Conservation (phyloP, 2,329 filamentous ascomycete species). For the Exophiala calicioides region DNA sequence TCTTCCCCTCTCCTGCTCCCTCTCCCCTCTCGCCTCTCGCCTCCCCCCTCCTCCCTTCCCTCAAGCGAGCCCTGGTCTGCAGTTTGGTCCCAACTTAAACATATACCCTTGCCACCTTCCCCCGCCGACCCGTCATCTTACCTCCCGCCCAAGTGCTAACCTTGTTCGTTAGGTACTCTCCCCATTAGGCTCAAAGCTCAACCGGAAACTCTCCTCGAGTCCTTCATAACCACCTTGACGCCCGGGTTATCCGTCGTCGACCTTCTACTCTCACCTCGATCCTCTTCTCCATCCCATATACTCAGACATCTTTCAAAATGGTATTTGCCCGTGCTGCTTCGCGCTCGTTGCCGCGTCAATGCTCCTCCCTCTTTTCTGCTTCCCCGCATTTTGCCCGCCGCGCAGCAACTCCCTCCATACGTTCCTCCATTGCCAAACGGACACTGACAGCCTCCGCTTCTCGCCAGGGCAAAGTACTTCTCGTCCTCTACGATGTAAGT, state of each 20-base stretch:
- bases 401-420: slow-evolving; percentile 36
- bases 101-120: background rate
- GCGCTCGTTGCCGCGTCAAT: slow-evolving; percentile 56
- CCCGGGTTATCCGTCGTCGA: slow-evolving; percentile 1
- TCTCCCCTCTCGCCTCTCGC: slow-evolving; percentile 22
- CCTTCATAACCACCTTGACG: slow-evolving; percentile 14
- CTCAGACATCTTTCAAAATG: slow-evolving; percentile 47
- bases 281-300: slow-evolving; percentile 11
- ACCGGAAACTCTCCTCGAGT: slow-evolving; percentile 16
- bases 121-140: slow-evolving; percentile 10
- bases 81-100: too few relatives aligned
- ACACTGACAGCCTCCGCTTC: slow-evolving; percentile 65
- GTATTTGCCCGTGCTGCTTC: slow-evolving; percentile 65
- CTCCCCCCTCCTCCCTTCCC: slow-evolving; percentile 14
- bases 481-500: slow-evolving; percentile 87
- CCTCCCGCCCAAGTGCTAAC: too few relatives aligned
- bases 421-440: slow-evolving; percentile 40
- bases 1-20: background rate
- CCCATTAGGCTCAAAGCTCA: slow-evolving; percentile 28
- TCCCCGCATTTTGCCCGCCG: slow-evolving; percentile 48
- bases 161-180: too few relatives aligned
- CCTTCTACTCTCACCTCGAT: slow-evolving; percentile 7
- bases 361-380: slow-evolving; percentile 39
- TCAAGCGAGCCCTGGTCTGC: slow-evolving; percentile 10
- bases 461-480: slow-evolving; percentile 90